Percentiles rank a stretch among this genome's conserved stretches.
phyloP scores from a whole-genome alignment of 1,284 basidiomycete genomes.

The Ustilago bromivora region DNA sequence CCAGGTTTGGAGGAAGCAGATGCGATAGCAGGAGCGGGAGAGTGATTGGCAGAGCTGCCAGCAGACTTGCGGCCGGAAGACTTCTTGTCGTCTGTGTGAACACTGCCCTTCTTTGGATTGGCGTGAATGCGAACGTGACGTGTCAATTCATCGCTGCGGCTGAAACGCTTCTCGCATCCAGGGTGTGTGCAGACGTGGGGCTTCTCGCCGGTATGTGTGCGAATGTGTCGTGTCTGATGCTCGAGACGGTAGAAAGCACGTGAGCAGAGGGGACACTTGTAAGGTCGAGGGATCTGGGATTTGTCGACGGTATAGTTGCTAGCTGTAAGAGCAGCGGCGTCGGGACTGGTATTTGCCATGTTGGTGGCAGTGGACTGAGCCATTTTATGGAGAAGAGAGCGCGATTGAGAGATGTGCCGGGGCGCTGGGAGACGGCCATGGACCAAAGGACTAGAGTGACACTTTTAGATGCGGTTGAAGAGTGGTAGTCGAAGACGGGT shows the following conservation, averaged over 20 bases:
- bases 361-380: conserved; percentile 40
- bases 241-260: conserved; percentile 68
- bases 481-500: too few relatives aligned
- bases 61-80: conserved; percentile 32
- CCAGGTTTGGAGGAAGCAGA: conserved; percentile 35
- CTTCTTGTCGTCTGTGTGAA: conserved; percentile 38
- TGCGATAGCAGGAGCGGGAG: conserved; percentile 31
- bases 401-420: conserved; percentile 20
- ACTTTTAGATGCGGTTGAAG: neutral
- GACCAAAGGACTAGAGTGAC: neutral
- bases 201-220: conserved; percentile 98
- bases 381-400: conserved; percentile 33
- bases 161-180: conserved; percentile 98
- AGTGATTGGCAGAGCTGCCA: conserved; percentile 16
- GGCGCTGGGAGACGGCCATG: conserved; percentile 30
- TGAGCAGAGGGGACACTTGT: conserved; percentile 69
- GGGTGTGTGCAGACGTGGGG: conserved; percentile 93
- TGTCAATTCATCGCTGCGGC: conserved; percentile 95
- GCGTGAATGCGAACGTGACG: conserved; percentile 93
- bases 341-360: conserved; percentile 32
- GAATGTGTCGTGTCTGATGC: conserved; percentile 90
- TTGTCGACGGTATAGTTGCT: conserved; percentile 65
- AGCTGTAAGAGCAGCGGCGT: conserved; percentile 36
- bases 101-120: conserved; percentile 67
- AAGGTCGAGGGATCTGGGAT: conserved; percentile 67